Percentiles rank a stretch among this genome's conserved stretches.
phyloP scores from a whole-genome alignment of 2,329 filamentous ascomycete species.

The Fusarium secorum region DNA sequence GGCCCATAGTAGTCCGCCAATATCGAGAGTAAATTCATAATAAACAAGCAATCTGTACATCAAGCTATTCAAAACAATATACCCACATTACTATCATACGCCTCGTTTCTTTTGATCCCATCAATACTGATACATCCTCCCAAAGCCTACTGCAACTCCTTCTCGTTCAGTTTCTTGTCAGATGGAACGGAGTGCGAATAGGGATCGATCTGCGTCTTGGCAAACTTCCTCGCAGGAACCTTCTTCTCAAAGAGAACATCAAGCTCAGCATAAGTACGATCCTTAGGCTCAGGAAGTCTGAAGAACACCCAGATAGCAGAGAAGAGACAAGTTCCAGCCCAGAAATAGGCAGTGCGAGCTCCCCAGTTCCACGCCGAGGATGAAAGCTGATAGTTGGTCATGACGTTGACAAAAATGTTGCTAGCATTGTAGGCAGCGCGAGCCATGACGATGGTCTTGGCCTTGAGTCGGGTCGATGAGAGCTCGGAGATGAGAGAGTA shows the following conservation, averaged over 20 bases:
- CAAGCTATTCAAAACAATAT: neutral
- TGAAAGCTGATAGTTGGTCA: constrained; percentile 58
- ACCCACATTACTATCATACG: neutral
- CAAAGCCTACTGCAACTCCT: constrained; percentile 3
- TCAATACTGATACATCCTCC: neutral
- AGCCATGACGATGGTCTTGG: constrained; percentile 63
- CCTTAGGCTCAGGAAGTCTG: constrained; percentile 63
- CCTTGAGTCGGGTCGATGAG: constrained; percentile 61
- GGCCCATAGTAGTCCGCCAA: neutral
- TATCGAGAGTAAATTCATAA: neutral
- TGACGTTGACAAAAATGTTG: constrained; percentile 60
- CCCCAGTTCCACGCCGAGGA: constrained; percentile 57
- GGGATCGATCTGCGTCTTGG: constrained; percentile 49
- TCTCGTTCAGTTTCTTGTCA: constrained; percentile 15
- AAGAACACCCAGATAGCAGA: constrained; percentile 59
- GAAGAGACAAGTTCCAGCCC: constrained; percentile 57
- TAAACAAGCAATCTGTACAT: neutral
- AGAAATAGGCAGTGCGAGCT: constrained; percentile 57
- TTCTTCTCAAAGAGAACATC: constrained; percentile 53
- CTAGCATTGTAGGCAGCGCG: constrained; percentile 53
- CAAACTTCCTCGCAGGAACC: constrained; percentile 52
- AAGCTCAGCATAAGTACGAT: constrained; percentile 55
- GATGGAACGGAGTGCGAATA: constrained; percentile 34
- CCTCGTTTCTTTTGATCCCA: neutral
- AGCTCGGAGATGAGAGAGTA: constrained; percentile 62